A percentile compares a stretch with the other conserved stretches of the same genome.
Conservation (phyloP, 2,329 filamentous ascomycete species). For the Fusarium algeriense region DNA sequence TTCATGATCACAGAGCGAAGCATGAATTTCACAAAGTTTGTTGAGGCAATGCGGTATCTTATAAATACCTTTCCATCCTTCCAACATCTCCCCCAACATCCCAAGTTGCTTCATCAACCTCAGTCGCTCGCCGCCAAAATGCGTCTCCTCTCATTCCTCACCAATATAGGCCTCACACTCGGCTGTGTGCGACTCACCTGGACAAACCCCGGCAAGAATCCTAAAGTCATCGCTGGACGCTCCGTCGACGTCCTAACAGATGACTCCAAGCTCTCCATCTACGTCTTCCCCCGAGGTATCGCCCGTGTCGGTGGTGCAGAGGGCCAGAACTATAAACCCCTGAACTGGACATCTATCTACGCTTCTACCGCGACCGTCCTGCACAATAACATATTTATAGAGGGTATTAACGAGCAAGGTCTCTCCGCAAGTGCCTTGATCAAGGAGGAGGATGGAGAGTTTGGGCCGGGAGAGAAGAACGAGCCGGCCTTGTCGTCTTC, state of each 20-base stretch:
- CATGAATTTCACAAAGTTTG: no score
- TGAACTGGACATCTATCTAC: conserved; percentile 27
- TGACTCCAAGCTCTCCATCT: conserved; percentile 30
- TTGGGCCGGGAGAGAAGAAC: conserved; percentile 3
- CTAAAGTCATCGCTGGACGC: conserved; percentile 18
- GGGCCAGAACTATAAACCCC: conserved; percentile 2
- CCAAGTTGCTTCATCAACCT: neutral
- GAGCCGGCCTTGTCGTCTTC: conserved; percentile 20
- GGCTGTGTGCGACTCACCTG: conserved; percentile 21
- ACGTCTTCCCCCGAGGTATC: conserved; percentile 24
- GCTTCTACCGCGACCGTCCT: conserved; percentile 31
- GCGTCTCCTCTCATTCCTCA: neutral
- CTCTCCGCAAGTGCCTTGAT: conserved; percentile 38
- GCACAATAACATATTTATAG: conserved; percentile 25
- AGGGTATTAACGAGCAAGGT: conserved; percentile 31
- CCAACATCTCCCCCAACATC: no score
- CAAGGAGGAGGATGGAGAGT: conserved; percentile 32
- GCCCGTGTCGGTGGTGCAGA: conserved; percentile 17
- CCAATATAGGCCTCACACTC: conserved; percentile 1
- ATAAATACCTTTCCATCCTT: no score
- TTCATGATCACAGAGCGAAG: no score
- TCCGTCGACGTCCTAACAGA: conserved; percentile 25
- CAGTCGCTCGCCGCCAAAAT: neutral
- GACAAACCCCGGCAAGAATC: neutral
- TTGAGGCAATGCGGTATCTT: no score